Evolutionary conservation across 2,329 filamentous ascomycete species (phyloP).

Genomic region (Colletotrichum orchidophilum): DNA sequence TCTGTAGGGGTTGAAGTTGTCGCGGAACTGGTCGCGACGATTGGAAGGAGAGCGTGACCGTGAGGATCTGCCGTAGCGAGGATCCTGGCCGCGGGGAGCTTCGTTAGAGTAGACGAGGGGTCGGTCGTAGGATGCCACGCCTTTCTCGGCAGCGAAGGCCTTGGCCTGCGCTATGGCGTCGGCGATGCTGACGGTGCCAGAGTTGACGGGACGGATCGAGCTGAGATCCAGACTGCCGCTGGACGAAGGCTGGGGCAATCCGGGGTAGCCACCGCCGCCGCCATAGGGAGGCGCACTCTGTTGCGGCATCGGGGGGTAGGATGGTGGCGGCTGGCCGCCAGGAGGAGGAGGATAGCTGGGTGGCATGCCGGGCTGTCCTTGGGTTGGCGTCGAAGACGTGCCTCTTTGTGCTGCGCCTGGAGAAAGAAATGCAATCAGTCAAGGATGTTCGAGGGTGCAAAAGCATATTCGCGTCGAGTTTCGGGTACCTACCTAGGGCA

Average conservation of each 20-base stretch:
- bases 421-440: conserved; percentile 29
- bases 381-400: conserved; percentile 51
- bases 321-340: conserved; percentile 44
- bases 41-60: conserved; percentile 78
- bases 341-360: conserved; percentile 51
- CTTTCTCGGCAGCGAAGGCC: conserved; percentile 82
- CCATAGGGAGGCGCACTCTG: conserved; percentile 49
- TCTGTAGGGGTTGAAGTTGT: conserved; percentile 83
- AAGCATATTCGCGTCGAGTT: conserved; percentile 15
- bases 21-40: conserved; percentile 75
- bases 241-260: conserved; percentile 73
- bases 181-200: conserved; percentile 83
- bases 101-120: conserved; percentile 55
- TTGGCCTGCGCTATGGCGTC: conserved; percentile 88
- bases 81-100: conserved; percentile 44
- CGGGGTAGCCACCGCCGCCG: conserved; percentile 47
- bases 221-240: conserved; percentile 84
- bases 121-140: conserved; percentile 71
- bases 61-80: conserved; percentile 65
- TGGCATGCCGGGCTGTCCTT: conserved; percentile 50
- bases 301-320: conserved; percentile 48
- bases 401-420: conserved; percentile 55
- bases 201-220: conserved; percentile 80
- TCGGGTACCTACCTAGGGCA: conserved; percentile 53
- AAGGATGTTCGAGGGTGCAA: conserved; percentile 31